Conservation (phyloP, 257 asterid species). For the Eustoma russellianum region DNA sequence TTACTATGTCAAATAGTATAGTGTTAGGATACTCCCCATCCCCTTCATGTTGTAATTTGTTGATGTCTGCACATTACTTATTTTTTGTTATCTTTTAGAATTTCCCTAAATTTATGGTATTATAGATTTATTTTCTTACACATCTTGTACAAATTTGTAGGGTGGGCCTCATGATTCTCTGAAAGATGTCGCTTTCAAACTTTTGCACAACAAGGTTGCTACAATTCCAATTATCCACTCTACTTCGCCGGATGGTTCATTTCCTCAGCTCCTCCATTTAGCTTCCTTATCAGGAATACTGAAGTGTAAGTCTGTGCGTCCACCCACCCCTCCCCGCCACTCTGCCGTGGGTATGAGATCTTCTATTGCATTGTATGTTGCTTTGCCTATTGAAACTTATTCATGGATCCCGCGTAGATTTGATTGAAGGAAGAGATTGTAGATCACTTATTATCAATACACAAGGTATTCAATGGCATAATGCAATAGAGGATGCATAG, state of each 20-base stretch:
- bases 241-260: constrained; percentile 48
- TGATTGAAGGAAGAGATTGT: too few relatives aligned
- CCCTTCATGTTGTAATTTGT: too few relatives aligned
- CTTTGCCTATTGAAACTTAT: constrained; percentile 9
- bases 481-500: too few relatives aligned
- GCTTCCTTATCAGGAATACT: constrained; percentile 68
- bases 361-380: too few relatives aligned
- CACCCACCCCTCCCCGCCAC: background rate
- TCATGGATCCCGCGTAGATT: background rate
- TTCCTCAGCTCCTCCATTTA: constrained; percentile 61
- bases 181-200: constrained; percentile 56
- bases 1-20: too few relatives aligned
- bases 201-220: constrained; percentile 53
- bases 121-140: background rate
- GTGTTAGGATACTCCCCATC: too few relatives aligned
- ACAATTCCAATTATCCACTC: constrained; percentile 61
- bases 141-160: constrained; percentile 21
- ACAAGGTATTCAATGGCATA: too few relatives aligned
- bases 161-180: constrained; percentile 59
- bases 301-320: constrained; percentile 36
- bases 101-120: too few relatives aligned
- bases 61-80: too few relatives aligned
- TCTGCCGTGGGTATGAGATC: too few relatives aligned
- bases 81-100: too few relatives aligned
- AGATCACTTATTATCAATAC: too few relatives aligned